Base-by-base conservation (phyloP, 106 monocot genomes). In the Dendrobium nobile region DNA sequence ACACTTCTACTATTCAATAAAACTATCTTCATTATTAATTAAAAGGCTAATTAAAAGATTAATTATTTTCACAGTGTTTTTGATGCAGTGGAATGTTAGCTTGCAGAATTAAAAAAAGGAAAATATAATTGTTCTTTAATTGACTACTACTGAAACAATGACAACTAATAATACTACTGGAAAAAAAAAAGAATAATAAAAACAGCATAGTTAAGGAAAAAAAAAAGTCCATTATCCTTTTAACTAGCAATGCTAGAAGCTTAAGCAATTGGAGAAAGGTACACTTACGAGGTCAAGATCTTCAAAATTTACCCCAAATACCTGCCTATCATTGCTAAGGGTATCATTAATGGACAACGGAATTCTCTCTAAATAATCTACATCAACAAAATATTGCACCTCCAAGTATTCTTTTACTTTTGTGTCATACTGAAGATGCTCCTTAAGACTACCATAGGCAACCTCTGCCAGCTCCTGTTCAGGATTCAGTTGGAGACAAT, bases 231-330 rank as follows among this genome's bases (percentile, higher is more conserved):
- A 75, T 7, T n/a, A 75, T 41, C 42, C 20, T 40, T 61, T 61
- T 22, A 61, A 61, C 59, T 22, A 61, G 59, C n/a, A 61, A 20
- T 22, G 17, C 59, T 61, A 22, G 15, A 61, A 61, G 18, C 59
- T 61, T 22, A 61, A 22, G 10, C 40, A 10, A 19, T 20, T 20
- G 59, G 41, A 31, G 37, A 80, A 37, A 41, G 61, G 24, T 16
- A 70, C 45, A 64, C 80, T 81, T 79, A 90, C 89, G 80, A 90
- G n/a, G n/a, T 81, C 78, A 78, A 90, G 78, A 75, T 83, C 82
- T 79, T 82, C 73, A 9, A 82, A 31, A 26, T 40, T n/a, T 37
- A 11, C 48, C 81, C 65, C 75, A 72, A 79, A 51, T 51, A 15
- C 13, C 51, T 13, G 47, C 75, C 42, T 73, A 24, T 59, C 40